phyloP scores from a whole-genome alignment of 441 rosid species.

The Manihot esculenta region DNA sequence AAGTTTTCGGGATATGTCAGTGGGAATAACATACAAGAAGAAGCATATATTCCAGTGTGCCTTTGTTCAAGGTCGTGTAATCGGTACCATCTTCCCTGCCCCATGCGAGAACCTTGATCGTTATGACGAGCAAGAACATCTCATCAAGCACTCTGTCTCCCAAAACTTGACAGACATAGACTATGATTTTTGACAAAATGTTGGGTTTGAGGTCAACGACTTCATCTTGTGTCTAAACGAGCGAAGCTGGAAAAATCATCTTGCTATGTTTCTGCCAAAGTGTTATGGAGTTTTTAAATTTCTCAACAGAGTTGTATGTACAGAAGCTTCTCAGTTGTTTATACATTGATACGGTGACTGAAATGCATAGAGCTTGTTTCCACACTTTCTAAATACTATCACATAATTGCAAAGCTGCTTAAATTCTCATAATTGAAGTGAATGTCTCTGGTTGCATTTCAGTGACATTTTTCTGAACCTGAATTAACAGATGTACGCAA shows the following conservation, averaged over 20 bases:
- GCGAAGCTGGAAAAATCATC: constrained; percentile 3
- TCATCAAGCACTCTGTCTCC: constrained; percentile 55
- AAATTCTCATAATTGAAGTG: too few species aligned
- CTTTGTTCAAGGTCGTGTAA: constrained; percentile 78
- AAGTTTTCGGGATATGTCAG: constrained; percentile 70
- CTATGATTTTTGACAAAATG: constrained; percentile 54
- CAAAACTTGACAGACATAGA: constrained; percentile 80
- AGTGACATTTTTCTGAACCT: too few species aligned
- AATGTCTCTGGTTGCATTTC: too few species aligned
- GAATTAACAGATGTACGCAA: too few species aligned
- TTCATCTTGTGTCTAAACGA: constrained; percentile 14
- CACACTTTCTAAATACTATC: neutral
- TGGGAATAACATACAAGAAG: constrained; percentile 86
- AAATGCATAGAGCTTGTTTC: constrained; percentile 1
- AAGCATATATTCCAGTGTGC: constrained; percentile 92
- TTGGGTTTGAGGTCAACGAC: constrained; percentile 8
- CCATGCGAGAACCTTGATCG: constrained; percentile 86
- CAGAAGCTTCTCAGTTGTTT: constrained; percentile 14
- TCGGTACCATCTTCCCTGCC: constrained; percentile 76
- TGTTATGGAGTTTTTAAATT: constrained; percentile 6
- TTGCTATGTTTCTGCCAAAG: too few species aligned
- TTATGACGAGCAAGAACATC: constrained; percentile 65
- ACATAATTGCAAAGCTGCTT: too few species aligned
- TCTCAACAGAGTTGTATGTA: constrained; percentile 26
- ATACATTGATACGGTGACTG: constrained; percentile 12